Percentiles rank a stretch among this genome's conserved stretches.
Evolutionary conservation across 345 rosid genomes (phyloP).

Genomic region (Camelina sativa): DNA sequence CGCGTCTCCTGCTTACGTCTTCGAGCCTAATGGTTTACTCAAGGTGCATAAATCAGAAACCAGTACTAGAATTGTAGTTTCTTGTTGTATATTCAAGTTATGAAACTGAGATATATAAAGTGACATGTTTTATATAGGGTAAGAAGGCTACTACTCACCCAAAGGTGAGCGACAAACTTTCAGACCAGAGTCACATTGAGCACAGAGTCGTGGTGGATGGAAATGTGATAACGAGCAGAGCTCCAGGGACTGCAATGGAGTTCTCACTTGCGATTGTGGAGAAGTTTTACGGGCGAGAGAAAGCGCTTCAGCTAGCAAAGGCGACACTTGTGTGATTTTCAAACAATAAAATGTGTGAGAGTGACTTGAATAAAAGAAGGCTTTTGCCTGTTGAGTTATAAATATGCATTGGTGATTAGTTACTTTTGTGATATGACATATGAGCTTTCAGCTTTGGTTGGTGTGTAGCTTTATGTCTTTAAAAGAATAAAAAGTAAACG

Average conservation of each 20-base stretch:
- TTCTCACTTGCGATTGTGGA: slow-evolving; percentile 86
- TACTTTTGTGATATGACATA: slow-evolving; percentile 1
- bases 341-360: slow-evolving; percentile 1
- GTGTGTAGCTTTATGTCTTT: no score
- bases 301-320: slow-evolving; percentile 77
- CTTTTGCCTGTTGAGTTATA: not conserved
- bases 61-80: not conserved
- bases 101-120: slow-evolving; percentile 12
- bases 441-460: slow-evolving; percentile 30
- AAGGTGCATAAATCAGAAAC: slow-evolving; percentile 54
- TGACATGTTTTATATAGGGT: slow-evolving; percentile 56
- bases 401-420: not conserved
- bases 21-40: slow-evolving; percentile 86
- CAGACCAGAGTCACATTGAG: slow-evolving; percentile 71
- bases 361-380: slow-evolving; percentile 19
- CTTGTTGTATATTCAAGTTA: not conserved
- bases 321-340: slow-evolving; percentile 54
- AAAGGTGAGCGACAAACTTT: slow-evolving; percentile 65
- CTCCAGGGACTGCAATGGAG: slow-evolving; percentile 92
- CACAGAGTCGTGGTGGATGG: slow-evolving; percentile 92
- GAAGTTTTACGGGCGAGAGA: slow-evolving; percentile 78
- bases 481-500: not conserved
- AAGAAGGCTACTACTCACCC: slow-evolving; percentile 96
- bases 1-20: slow-evolving; percentile 86
- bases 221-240: slow-evolving; percentile 89